phyloP scores from a whole-genome alignment of 2,329 filamentous ascomycete species.

The Paraphoma chrysanthemicola region DNA sequence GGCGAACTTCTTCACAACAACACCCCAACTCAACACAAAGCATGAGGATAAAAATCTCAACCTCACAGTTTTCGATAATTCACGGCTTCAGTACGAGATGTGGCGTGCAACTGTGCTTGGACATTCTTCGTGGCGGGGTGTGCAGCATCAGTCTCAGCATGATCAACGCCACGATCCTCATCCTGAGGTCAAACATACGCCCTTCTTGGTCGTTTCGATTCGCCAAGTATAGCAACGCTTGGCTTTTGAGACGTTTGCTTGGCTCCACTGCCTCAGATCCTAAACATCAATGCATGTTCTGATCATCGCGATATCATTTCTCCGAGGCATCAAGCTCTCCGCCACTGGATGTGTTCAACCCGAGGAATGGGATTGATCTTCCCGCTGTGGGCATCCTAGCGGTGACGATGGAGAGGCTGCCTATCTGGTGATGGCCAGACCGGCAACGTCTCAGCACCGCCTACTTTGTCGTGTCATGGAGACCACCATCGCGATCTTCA shows the following conservation, averaged over 20 bases:
- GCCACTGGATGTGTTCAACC: conserved; percentile 10
- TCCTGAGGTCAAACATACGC: neutral
- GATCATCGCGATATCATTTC: conserved; percentile 23
- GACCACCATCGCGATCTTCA: conserved; percentile 10
- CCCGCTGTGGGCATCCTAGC: conserved; percentile 21
- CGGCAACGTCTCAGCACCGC: conserved; percentile 31
- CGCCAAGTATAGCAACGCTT: conserved; percentile 27
- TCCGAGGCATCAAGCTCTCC: conserved; percentile 14
- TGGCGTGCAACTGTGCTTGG: too few species aligned
- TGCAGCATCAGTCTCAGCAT: too few species aligned
- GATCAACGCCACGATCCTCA: neutral
- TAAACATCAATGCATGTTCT: conserved; percentile 39
- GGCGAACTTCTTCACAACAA: conserved; percentile 5
- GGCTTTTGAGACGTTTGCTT: conserved; percentile 33
- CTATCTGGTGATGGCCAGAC: conserved; percentile 32
- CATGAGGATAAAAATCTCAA: too few species aligned
- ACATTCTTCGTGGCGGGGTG: too few species aligned
- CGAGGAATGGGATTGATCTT: conserved; percentile 26
- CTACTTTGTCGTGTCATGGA: conserved; percentile 29
- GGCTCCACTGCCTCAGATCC: conserved; percentile 26
- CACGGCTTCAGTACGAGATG: too few species aligned
- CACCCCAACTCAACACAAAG: neutral
- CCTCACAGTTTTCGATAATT: too few species aligned
- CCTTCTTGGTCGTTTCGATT: conserved; percentile 29
- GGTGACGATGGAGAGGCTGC: conserved; percentile 9